Evolutionary conservation across 257 asterid genomes (phyloP), one percentile per base, ranked within the genome.

Genomic region (Ajuga chamaepitys): DNA sequence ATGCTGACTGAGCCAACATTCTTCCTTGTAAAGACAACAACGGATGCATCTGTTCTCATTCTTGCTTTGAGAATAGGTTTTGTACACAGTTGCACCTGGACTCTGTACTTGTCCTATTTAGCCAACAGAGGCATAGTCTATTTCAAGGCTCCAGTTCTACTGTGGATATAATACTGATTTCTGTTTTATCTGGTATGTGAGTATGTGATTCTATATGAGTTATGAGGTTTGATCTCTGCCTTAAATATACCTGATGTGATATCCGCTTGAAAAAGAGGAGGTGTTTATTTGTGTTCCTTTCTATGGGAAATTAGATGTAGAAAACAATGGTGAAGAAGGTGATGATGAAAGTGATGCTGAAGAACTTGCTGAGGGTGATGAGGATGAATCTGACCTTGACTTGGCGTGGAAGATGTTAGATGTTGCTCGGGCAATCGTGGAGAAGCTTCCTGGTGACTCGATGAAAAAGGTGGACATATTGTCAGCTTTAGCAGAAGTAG

Each of bases 371-470:
- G 97, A 89, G 53, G 98, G 85, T 22, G 97, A 89, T 40, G 99
- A 86, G 74, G 99, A 94, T 47, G 97, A 90, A 75, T 88, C 99
- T 61, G 99, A 94, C 80, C 86, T 94, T 76, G 98, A 94, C 78
- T 80, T 94, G 81, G 95, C 99, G 24, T 94, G 96, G 99, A 94
- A 94, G 78, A 86, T 94, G 98, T 84, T 94, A 1, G 98, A 94
- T 85, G 80, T 90, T 83, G 96, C 99, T 47, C 74, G 99, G 77
- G 96, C 93, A 25, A 94, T 94, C 45, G 93, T 74, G 71, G 99
- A 94, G 83, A 90, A 85, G 79, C 76, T 74, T 62, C 74, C 89
- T 2, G 91, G 64, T 12, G 93, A 90, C 61, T 82, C 95, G 22
- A 80, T 88, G 86, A 96, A 90, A 67, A 94, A 88, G 79, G 95